These are phyloP conservation scores for Zopfia rhizophila DNA, from an alignment of 2,329 filamentous ascomycete genomes.

Conservation along the genomic window DNA sequence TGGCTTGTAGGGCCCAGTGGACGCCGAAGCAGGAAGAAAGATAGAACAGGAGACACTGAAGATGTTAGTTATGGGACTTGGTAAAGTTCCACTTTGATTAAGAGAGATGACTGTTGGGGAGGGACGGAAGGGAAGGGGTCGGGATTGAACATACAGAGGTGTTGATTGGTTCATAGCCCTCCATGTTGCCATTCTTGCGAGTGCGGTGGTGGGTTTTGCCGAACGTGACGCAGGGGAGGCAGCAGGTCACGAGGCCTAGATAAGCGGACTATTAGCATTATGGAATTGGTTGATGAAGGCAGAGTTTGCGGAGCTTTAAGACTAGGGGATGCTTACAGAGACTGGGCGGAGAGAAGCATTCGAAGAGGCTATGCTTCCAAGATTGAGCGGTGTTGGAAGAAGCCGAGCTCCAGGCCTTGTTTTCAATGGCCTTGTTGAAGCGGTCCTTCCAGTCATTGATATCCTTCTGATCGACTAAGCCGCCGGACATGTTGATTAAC, in stretches of 20 bases:
- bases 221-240: conserved; percentile 49
- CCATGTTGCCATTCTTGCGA: conserved; percentile 41
- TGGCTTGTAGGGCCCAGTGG: conserved; percentile 25
- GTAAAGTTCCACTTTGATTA: no score
- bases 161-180: conserved; percentile 45
- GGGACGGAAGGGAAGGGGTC: conserved; percentile 1
- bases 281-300: no score
- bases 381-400: neutral
- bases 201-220: conserved; percentile 50
- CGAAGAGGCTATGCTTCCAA: conserved; percentile 1
- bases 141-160: conserved; percentile 30
- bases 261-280: conserved; percentile 8
- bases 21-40: conserved; percentile 28
- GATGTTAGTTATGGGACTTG: neutral
- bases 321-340: conserved; percentile 6
- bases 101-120: neutral
- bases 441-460: conserved; percentile 9
- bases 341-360: neutral
- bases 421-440: conserved; percentile 2
- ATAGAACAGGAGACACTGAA: conserved; percentile 35
- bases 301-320: no score
- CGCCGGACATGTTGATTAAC: neutral
- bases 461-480: conserved; percentile 6
- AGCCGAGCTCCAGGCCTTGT: neutral
- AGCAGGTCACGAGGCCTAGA: conserved; percentile 44